phyloP scores from a whole-genome alignment of 2,329 filamentous ascomycete genomes.

The Colletotrichum euphorbiae region DNA sequence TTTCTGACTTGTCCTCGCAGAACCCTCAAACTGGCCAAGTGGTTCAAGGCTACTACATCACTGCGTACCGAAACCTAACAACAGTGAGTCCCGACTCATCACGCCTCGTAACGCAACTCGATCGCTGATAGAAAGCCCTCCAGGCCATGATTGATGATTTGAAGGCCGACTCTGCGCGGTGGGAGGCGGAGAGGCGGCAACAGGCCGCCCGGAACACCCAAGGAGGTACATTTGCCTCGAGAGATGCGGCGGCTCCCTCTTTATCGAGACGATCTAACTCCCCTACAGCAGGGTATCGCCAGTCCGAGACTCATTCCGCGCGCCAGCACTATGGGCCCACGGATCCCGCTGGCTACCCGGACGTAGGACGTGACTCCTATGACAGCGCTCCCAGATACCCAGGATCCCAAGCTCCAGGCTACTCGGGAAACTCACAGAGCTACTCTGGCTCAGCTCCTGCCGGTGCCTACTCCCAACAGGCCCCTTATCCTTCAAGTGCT shows the following conservation, averaged over 20 bases:
- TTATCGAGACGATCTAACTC: slow-evolving; percentile 70
- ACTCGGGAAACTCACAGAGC: slow-evolving; percentile 56
- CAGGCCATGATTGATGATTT: slow-evolving; percentile 74
- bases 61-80: slow-evolving; percentile 82
- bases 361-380: slow-evolving; percentile 53
- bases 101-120: background rate
- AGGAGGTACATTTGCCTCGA: slow-evolving; percentile 69
- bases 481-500: slow-evolving; percentile 35
- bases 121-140: slow-evolving; percentile 13
- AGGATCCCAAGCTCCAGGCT: slow-evolving; percentile 61
- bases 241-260: slow-evolving; percentile 57
- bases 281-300: slow-evolving; percentile 67
- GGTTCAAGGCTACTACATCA: slow-evolving; percentile 80
- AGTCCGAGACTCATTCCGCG: slow-evolving; percentile 61
- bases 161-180: slow-evolving; percentile 71
- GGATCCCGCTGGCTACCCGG: slow-evolving; percentile 45
- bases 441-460: slow-evolving; percentile 28
- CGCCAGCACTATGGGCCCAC: slow-evolving; percentile 61
- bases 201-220: slow-evolving; percentile 64
- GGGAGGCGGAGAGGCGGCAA: slow-evolving; percentile 70
- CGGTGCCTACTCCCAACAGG: slow-evolving; percentile 34
- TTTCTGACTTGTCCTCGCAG: slow-evolving; percentile 47
- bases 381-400: slow-evolving; percentile 62
- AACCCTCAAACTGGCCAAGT: slow-evolving; percentile 68
- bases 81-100: slow-evolving; percentile 66